Percentiles rank a stretch among this genome's conserved stretches.
phyloP scores from a whole-genome alignment of 2,329 filamentous ascomycete genomes.

The Colletotrichum paranaense region DNA sequence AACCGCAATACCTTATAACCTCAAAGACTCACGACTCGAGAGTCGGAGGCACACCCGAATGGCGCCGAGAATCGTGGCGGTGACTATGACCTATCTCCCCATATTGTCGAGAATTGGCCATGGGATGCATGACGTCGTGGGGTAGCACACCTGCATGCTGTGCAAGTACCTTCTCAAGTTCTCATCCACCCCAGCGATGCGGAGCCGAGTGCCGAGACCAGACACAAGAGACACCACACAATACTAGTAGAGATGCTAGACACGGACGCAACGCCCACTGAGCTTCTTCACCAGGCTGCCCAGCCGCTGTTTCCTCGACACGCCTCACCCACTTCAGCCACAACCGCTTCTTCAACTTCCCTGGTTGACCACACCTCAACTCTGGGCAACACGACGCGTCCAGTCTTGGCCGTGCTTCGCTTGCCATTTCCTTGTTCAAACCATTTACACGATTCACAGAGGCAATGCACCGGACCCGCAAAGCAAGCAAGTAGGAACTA shows the following conservation, averaged over 20 bases:
- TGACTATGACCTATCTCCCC: background rate
- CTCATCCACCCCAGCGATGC: background rate
- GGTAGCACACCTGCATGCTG: background rate
- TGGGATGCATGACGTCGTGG: slow-evolving; percentile 31
- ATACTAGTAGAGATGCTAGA: background rate
- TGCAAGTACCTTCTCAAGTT: background rate
- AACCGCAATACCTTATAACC: background rate
- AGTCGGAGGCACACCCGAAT: slow-evolving; percentile 1
- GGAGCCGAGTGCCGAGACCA: slow-evolving; percentile 32
- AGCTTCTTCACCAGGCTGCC: background rate
- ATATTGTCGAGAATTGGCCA: slow-evolving; percentile 9
- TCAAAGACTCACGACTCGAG: background rate
- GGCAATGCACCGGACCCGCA: too few species aligned
- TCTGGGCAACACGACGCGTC: background rate
- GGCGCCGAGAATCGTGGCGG: slow-evolving; percentile 18
- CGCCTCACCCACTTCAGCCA: slow-evolving; percentile 17
- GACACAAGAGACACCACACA: slow-evolving; percentile 5
- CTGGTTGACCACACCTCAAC: background rate
- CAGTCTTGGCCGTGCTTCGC: background rate
- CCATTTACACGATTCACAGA: too few species aligned
- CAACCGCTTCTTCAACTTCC: background rate
- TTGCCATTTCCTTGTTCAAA: background rate
- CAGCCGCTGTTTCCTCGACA: slow-evolving; percentile 3
- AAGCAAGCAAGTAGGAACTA: too few species aligned
- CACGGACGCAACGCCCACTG: slow-evolving; percentile 17